Conservation (phyloP, 805 yeast species). For the Candida caryicola region DNA sequence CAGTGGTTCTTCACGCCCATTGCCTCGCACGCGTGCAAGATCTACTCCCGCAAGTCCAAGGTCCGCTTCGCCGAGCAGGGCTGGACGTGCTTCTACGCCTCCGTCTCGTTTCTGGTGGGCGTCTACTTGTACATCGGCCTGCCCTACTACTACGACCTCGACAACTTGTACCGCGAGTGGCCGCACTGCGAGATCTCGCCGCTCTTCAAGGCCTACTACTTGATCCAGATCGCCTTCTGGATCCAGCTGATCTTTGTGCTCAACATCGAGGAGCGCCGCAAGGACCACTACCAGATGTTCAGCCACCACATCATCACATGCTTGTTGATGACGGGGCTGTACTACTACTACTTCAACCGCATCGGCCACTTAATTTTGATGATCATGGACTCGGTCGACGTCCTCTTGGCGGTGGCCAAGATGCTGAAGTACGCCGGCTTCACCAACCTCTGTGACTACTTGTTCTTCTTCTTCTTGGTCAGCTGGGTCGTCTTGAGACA, state of each 20-base stretch:
- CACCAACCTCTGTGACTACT: constrained; percentile 57
- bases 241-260: constrained; percentile 74
- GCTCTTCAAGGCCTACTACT: constrained; percentile 63
- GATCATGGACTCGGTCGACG: constrained; percentile 83
- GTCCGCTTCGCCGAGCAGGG: constrained; percentile 84
- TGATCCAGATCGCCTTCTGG: constrained; percentile 75
- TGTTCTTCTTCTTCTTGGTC: constrained; percentile 64
- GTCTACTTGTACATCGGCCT: constrained; percentile 54
- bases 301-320: constrained; percentile 83
- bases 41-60: constrained; percentile 48
- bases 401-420: constrained; percentile 69
- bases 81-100: constrained; percentile 67
- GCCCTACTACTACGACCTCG: constrained; percentile 57
- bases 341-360: constrained; percentile 65
- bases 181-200: constrained; percentile 63
- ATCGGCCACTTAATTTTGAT: constrained; percentile 76
- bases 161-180: constrained; percentile 63
- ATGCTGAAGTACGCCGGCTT: constrained; percentile 71
- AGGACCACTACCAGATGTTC: constrained; percentile 85
- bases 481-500: constrained; percentile 75
- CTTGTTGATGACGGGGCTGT: constrained; percentile 65
- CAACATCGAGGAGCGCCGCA: constrained; percentile 73
- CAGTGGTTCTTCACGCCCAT: constrained; percentile 55
- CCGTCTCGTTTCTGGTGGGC: constrained; percentile 55
- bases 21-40: constrained; percentile 42